Percentiles rank a stretch among this genome's conserved stretches.
phyloP scores from a whole-genome alignment of 805 yeast genomes.

The Sungouiozyma intestinalis region DNA sequence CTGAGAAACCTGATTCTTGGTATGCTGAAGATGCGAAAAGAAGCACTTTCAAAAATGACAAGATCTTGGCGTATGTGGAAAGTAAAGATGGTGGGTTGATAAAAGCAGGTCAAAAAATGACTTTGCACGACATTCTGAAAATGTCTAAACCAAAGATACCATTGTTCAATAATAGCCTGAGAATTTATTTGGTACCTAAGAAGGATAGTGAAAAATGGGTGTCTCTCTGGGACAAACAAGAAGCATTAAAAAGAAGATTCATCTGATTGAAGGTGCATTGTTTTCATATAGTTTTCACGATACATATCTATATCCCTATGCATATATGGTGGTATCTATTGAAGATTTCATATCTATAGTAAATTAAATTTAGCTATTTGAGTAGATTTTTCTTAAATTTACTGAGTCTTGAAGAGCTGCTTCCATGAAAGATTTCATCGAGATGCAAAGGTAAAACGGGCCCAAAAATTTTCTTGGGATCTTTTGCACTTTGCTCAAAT shows the following conservation, averaged over 20 bases:
- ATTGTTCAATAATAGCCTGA: conserved; percentile 59
- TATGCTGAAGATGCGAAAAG: conserved; percentile 48
- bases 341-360: neutral
- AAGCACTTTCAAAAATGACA: conserved; percentile 43
- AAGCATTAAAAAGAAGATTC: conserved; percentile 43
- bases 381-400: conserved; percentile 30
- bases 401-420: conserved; percentile 33
- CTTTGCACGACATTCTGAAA: conserved; percentile 54
- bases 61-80: conserved; percentile 69
- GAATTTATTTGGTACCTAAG: conserved; percentile 74
- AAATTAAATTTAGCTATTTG: neutral
- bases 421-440: conserved; percentile 50
- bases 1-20: conserved; percentile 62
- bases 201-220: conserved; percentile 56
- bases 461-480: conserved; percentile 66
- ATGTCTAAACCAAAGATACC: conserved; percentile 59
- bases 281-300: neutral
- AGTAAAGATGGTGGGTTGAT: conserved; percentile 76
- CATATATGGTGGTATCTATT: neutral
- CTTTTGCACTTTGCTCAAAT: conserved; percentile 38
- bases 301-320: neutral
- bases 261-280: neutral
- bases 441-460: conserved; percentile 58
- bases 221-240: conserved; percentile 49
- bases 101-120: conserved; percentile 69